Base-by-base conservation (phyloP, 2,329 filamentous ascomycete genomes). In the Colletotrichum trifolii region DNA sequence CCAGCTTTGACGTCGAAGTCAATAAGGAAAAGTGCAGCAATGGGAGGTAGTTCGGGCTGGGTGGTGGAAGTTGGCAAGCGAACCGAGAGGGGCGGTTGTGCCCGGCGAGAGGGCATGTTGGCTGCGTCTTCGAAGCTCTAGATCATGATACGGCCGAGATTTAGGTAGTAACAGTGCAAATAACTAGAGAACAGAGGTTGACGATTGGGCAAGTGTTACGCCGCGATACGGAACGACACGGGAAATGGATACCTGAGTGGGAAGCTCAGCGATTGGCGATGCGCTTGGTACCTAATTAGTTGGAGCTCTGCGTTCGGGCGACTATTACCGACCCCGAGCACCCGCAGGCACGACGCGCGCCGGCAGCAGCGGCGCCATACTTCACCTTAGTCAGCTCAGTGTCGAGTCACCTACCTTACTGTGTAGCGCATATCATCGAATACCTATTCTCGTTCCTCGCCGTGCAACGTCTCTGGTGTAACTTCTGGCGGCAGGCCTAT, bases 1-100 rank as follows among this genome's bases (percentile, higher is more conserved):
- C 94, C 94, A 73, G 93, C 91, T 77, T 94, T 96, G 80, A 95
- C 91, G 78, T 97, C 94, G 80, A 97, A 97, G 74, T 92, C 89
- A 78, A 97, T 95, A 68, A 97, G 85, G 77, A 97, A 97, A 40
- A 96, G 85, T 38, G 93, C 93, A 43, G 91, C 90, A 73, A 95
- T 87, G 57, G 85, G 84, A 53, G 87, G 87, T 9, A 85, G 78
- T 68, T 87, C 85, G 67, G 79, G 74, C 68, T 77, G 73, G 58
- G 75, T 60, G 65, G 75, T 69, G 68, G 69, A 69, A 60, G 63
- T 40, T 42, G 73, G 69, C 64, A 79, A 73, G 52, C 71, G 75
- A 54, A 80, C 76, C 38, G 80, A 79, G 64, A 81, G 76, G 55
- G 79, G 74, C 60, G 75, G 76, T 68, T 77, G 78, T 67, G 72